These are phyloP conservation scores for Spergularia marina DNA, from an alignment of 148 eudicot species.

Conservation along the genomic window DNA sequence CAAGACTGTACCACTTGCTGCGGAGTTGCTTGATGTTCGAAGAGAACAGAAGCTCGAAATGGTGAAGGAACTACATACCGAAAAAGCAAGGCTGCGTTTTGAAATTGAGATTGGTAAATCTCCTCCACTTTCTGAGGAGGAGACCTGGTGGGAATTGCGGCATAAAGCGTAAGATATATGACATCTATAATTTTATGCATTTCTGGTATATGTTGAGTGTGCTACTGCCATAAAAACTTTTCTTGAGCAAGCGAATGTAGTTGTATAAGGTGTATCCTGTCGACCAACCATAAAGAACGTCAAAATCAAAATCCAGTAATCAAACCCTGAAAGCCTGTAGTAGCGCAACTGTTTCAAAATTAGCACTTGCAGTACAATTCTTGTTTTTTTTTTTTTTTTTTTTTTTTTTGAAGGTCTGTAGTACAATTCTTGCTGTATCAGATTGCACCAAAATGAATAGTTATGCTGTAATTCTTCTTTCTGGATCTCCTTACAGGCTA, in stretches of 20 bases:
- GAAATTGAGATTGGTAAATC: conserved; percentile 97
- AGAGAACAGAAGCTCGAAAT: conserved; percentile 87
- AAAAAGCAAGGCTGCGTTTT: conserved; percentile 66
- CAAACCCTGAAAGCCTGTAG: neutral
- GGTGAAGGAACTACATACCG: conserved; percentile 65
- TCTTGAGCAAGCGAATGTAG: too few species aligned
- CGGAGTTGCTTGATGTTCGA: conserved; percentile 84
- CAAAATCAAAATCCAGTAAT: neutral
- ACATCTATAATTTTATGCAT: neutral
- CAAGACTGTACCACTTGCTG: conserved; percentile 91
- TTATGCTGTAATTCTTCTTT: conserved; percentile 4
- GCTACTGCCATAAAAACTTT: neutral
- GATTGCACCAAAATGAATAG: neutral
- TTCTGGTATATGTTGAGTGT: neutral
- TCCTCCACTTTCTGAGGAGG: conserved; percentile 87
- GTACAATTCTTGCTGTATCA: neutral
- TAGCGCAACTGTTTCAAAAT: neutral
- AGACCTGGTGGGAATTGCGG: conserved; percentile 73
- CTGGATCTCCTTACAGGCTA: conserved; percentile 49
- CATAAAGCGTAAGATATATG: conserved; percentile 72
- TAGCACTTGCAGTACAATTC: neutral
- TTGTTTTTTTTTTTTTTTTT: too few species aligned
- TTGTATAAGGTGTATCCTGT: too few species aligned
- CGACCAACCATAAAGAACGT: neutral
- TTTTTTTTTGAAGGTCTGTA: too few species aligned